phyloP scores from a whole-genome alignment of 306 rosid species.

The Lathyrus tuberosus region DNA sequence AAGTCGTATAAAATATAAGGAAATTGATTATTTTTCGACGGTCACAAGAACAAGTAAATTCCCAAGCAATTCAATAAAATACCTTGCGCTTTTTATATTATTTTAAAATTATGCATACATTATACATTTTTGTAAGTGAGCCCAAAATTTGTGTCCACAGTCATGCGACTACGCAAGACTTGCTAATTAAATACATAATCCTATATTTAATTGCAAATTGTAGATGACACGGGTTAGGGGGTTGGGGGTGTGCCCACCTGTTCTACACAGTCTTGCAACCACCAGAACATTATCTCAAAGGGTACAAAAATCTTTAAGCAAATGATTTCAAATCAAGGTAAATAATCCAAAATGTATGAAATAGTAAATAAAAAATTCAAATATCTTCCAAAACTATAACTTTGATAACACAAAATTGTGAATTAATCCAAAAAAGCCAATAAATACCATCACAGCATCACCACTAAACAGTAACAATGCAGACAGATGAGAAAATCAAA shows the following conservation, averaged over 20 bases:
- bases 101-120: too few relatives aligned
- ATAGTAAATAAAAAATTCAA: background rate
- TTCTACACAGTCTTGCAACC: background rate
- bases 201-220: background rate
- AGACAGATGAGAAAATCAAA: background rate
- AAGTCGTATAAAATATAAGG: too few relatives aligned
- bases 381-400: background rate
- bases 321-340: background rate
- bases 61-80: too few relatives aligned
- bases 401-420: slow-evolving; percentile 38
- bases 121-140: too few relatives aligned
- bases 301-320: background rate
- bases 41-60: too few relatives aligned
- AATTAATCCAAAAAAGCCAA: slow-evolving; percentile 22
- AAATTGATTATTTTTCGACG: too few relatives aligned
- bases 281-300: background rate
- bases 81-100: too few relatives aligned
- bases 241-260: too few relatives aligned
- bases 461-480: slow-evolving; percentile 5
- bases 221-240: too few relatives aligned
- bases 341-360: background rate
- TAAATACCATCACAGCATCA: background rate
- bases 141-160: too few relatives aligned
- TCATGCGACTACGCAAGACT: too few relatives aligned
- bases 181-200: too few relatives aligned